Conservation (phyloP, 345 rosid genomes). For the Iberis pinnata region DNA sequence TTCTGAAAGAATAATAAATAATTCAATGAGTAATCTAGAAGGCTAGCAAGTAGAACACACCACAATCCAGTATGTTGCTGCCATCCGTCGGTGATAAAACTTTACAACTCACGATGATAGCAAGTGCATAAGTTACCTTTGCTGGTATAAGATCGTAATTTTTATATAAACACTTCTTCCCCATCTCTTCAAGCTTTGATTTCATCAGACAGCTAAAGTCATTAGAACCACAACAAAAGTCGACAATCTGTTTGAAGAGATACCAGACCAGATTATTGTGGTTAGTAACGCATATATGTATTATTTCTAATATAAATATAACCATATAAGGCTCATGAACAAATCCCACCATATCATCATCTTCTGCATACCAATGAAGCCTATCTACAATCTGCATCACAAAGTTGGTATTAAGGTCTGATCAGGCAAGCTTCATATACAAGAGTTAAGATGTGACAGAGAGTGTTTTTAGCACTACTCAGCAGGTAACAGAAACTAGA, state of each 20-base stretch:
- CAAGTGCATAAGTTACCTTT: conserved; percentile 45
- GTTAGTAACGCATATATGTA: background rate
- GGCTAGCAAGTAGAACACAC: background rate
- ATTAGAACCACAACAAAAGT: conserved; percentile 95
- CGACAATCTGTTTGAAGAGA: conserved; percentile 60
- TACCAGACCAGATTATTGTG: conserved; percentile 16
- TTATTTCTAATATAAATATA: background rate
- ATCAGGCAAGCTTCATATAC: conserved; percentile 15
- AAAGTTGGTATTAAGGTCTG: conserved; percentile 6
- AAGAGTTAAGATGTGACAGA: conserved; percentile 1
- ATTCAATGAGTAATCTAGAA: conserved; percentile 15
- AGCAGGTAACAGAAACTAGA: conserved; percentile 12
- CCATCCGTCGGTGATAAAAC: background rate
- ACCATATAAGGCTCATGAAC: conserved; percentile 8
- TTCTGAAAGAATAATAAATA: conserved; percentile 38
- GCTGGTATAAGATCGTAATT: conserved; percentile 69
- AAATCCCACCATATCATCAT: conserved; percentile 74
- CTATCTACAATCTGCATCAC: conserved; percentile 69
- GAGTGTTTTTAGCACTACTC: background rate
- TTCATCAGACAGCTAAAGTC: conserved; percentile 82
- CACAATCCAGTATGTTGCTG: background rate
- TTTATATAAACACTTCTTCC: conserved; percentile 74
- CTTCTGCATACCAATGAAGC: conserved; percentile 73
- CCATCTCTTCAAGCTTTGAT: conserved; percentile 66
- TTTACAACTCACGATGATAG: conserved; percentile 7